These are phyloP conservation scores for Limnomonas spitsbergensis DNA, from an alignment of 139 green algal species.

Conservation along the genomic window DNA sequence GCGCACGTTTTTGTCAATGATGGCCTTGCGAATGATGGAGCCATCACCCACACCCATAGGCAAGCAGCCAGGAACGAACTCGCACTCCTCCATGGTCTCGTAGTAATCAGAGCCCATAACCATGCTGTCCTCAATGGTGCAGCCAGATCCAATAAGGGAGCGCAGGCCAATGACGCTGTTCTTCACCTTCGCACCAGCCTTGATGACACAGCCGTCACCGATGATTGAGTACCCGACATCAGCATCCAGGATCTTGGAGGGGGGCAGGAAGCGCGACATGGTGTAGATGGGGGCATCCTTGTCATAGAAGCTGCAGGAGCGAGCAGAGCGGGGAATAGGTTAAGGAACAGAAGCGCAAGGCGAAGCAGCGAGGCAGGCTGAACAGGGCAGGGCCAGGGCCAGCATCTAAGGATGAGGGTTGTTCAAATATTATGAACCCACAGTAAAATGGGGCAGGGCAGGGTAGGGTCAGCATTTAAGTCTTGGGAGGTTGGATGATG, in stretches of 20 bases:
- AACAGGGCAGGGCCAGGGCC: neutral
- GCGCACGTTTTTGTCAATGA: conserved; percentile 99
- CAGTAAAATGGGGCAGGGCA: too few relatives aligned
- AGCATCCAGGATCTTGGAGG: conserved; percentile 60
- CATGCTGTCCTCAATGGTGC: conserved; percentile 71
- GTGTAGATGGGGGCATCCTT: conserved; percentile 67
- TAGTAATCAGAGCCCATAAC: conserved; percentile 99
- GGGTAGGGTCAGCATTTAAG: too few relatives aligned
- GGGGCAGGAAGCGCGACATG: conserved; percentile 63
- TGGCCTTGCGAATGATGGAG: conserved; percentile 63
- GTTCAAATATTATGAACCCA: too few relatives aligned
- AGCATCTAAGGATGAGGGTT: too few relatives aligned
- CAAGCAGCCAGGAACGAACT: conserved; percentile 66
- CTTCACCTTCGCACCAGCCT: conserved; percentile 43
- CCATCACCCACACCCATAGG: conserved; percentile 91
- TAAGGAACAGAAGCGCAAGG: neutral
- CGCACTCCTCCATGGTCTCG: conserved; percentile 84
- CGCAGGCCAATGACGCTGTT: conserved; percentile 53
- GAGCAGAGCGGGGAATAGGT: neutral
- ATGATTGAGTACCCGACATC: conserved; percentile 72
- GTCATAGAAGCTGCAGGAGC: conserved; percentile 50
- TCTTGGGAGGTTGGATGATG: too few relatives aligned
- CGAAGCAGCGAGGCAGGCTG: neutral
- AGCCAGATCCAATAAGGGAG: conserved; percentile 53
- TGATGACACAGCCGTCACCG: conserved; percentile 72